phyloP scores from a whole-genome alignment of 2,329 filamentous ascomycete species.

The Chrysosphaeria jannelii region DNA sequence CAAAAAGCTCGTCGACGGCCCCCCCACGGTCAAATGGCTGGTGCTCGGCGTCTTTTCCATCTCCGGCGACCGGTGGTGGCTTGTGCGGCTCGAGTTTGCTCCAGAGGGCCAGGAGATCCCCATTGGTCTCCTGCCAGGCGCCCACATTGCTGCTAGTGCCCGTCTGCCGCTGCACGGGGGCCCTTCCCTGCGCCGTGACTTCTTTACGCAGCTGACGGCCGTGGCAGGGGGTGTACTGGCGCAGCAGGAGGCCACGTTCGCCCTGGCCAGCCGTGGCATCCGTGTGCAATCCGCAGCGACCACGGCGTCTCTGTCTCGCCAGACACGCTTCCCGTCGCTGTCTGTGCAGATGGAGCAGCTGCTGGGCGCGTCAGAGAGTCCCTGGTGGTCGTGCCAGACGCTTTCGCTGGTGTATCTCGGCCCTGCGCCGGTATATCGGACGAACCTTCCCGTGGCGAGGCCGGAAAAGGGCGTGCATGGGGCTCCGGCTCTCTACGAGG shows the following conservation, averaged over 20 bases:
- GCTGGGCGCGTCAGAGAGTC: too few species aligned
- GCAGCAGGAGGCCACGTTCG: conserved; percentile 17
- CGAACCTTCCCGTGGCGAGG: too few species aligned
- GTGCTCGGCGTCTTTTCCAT: conserved; percentile 40
- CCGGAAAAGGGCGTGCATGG: too few species aligned
- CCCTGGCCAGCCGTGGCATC: conserved; percentile 12
- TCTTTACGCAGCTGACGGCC: conserved; percentile 21
- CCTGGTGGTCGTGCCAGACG: conserved; percentile 25
- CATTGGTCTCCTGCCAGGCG: background rate
- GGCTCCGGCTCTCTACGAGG: conserved; percentile 19
- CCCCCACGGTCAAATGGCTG: conserved; percentile 32
- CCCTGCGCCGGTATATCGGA: too few species aligned
- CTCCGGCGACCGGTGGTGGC: conserved; percentile 51
- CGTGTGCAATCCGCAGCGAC: too few species aligned
- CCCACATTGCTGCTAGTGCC: background rate
- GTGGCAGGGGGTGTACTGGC: conserved; percentile 20
- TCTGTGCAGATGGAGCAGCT: background rate
- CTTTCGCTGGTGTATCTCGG: conserved; percentile 26
- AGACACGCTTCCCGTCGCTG: conserved; percentile 14
- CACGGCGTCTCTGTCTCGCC: too few species aligned
- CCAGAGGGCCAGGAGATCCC: background rate
- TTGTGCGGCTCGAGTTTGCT: conserved; percentile 29
- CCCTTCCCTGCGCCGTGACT: conserved; percentile 14
- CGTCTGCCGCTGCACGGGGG: conserved; percentile 1
- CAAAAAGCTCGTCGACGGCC: too few species aligned